A percentile compares a stretch with the other conserved stretches of the same genome.
Evolutionary conservation across 345 rosid genomes (phyloP).

Genomic region (Microthlaspi erraticum): DNA sequence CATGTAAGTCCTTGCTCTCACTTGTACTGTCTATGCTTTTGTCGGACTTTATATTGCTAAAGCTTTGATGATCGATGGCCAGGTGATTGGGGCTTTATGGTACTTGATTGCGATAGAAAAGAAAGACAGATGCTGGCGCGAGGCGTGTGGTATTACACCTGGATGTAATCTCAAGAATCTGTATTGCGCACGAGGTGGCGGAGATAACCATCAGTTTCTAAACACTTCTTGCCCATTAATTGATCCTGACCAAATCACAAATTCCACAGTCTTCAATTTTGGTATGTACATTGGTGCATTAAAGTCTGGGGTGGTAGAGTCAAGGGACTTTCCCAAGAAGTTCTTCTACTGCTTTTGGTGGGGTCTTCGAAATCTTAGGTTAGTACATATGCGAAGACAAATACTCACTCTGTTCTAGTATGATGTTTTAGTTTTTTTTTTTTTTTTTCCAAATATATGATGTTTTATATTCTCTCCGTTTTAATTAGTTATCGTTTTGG

Average conservation of each 20-base stretch:
- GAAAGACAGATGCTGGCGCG: constrained; percentile 33
- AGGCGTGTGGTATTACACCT: constrained; percentile 1
- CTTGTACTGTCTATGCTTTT: background rate
- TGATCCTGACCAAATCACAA: constrained; percentile 22
- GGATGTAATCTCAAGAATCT: background rate
- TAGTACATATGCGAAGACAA: background rate
- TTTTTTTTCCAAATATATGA: too few species aligned
- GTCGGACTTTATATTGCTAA: too few species aligned
- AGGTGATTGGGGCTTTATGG: constrained; percentile 46
- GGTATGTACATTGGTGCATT: constrained; percentile 40
- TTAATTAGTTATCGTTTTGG: too few species aligned
- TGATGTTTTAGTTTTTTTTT: too few species aligned
- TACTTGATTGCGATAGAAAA: constrained; percentile 34
- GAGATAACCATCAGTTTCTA: constrained; percentile 1
- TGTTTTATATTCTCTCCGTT: too few species aligned
- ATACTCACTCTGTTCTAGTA: too few species aligned
- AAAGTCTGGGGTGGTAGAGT: constrained; percentile 25
- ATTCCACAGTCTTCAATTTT: constrained; percentile 33
- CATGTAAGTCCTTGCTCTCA: constrained; percentile 24
- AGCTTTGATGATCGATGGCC: background rate
- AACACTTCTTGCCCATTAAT: constrained; percentile 35
- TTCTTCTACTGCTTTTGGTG: constrained; percentile 43
- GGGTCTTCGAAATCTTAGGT: constrained; percentile 37
- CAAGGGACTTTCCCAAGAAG: constrained; percentile 27
- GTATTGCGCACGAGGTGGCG: background rate